Evolutionary conservation across 192 early-diverging fungal species (phyloP), one percentile per base, ranked within the genome.

Genomic region (Tieghemiomyces parasiticus): DNA sequence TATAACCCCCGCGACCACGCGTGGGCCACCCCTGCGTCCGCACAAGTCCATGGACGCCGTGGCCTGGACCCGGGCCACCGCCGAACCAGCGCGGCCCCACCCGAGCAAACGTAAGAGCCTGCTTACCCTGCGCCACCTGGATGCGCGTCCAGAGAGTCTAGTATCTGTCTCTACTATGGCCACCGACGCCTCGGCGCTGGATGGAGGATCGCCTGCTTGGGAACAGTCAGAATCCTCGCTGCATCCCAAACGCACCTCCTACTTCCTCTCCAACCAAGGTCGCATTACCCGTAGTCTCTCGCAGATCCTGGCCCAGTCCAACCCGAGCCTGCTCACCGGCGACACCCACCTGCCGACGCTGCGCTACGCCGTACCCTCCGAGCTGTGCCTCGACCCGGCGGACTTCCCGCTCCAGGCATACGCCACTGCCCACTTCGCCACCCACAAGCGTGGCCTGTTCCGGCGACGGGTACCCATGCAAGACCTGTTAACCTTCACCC

Each of bases 391-490:
- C 4, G 54, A 56, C 33, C 1, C 19, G 13, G 20, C 19, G 38
- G n/a, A 24, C 12, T 60, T 30, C 24, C 59, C 14, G 19, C 10
- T 60, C 44, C 26, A 60, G 16, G 44, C 38, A 0, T 97, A 88
- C 77, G 94, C 94, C n/a, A 77, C 80, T 68, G 86, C 88, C 61
- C 91, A 94, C 71, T 97, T 97, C 72, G 74, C 85, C 4, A 85
- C 86, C 30, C 92, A 94, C 56, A 85, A 86, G 65, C 78, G 79
- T 47, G 94, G 94, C 0, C 71, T 97, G 26, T 82, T 94, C 51
- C 70, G 91, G 62, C 78, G 86, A 25, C 81, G 70, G 61, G 90
- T 97, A 8, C 90, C 95, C 3, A 67, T 94, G 50, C 87, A 93
- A 32, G 86, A 95, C 63, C 85, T 95, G 86, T 63, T 95, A 3